Evolutionary conservation across 2,329 filamentous ascomycete species (phyloP).

Genomic region (Orbilia blumenaviensis): DNA sequence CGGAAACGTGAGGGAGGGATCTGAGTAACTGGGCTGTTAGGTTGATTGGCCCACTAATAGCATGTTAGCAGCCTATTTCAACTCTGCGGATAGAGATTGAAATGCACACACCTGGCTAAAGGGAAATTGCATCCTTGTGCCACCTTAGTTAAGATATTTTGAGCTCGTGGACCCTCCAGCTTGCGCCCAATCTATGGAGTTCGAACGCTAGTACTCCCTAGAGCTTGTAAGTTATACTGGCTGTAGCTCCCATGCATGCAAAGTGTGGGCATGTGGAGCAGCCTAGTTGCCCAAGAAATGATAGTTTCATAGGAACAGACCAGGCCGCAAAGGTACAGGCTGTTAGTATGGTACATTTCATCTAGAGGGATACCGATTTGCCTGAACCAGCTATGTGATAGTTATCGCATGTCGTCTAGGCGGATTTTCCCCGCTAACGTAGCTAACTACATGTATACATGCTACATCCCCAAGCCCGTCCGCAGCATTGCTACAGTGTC

Average conservation of each 20-base stretch:
- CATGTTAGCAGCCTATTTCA: background rate
- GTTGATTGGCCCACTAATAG: background rate
- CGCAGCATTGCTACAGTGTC: conserved; percentile 17
- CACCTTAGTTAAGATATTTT: background rate
- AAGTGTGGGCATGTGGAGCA: background rate
- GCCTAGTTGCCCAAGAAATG: background rate
- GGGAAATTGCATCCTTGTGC: background rate
- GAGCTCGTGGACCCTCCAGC: background rate
- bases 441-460: too few relatives aligned
- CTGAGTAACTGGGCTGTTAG: background rate
- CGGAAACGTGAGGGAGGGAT: background rate
- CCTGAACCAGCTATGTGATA: background rate
- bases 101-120: background rate
- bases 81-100: background rate
- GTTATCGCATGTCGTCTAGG: background rate
- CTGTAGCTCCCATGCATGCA: background rate
- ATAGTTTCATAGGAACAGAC: background rate
- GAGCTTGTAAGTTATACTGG: background rate
- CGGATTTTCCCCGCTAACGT: background rate
- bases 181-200: background rate
- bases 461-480: conserved; percentile 6
- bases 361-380: background rate
- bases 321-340: background rate
- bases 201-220: background rate
- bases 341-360: background rate